These are phyloP conservation scores for Lachnellula suecica DNA, from an alignment of 2,329 filamentous ascomycete species.

Conservation along the genomic window DNA sequence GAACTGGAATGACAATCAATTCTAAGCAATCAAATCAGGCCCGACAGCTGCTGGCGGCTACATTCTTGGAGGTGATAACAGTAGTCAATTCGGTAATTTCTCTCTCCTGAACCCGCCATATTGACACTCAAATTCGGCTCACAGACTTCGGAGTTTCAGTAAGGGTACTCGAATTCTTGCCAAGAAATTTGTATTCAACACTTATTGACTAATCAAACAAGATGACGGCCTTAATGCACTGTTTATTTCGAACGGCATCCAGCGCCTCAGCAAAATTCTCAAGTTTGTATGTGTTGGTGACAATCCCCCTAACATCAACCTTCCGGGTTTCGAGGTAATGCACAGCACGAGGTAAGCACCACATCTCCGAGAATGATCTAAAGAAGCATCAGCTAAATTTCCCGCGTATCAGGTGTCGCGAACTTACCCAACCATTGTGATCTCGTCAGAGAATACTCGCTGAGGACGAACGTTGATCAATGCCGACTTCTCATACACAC, in stretches of 20 bases:
- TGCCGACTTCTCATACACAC: conserved; percentile 17
- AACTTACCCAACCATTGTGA: conserved; percentile 19
- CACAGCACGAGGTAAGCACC: conserved; percentile 17
- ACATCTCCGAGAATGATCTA: conserved; percentile 21
- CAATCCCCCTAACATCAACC: conserved; percentile 16
- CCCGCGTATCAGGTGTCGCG: neutral
- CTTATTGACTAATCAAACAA: conserved; percentile 16
- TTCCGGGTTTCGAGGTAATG: conserved; percentile 19
- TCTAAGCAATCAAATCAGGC: conserved; percentile 4
- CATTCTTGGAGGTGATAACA: no score
- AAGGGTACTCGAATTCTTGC: no score
- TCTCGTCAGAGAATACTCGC: conserved; percentile 15
- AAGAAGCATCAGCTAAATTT: neutral
- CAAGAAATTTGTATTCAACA: no score
- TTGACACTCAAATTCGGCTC: no score
- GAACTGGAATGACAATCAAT: conserved; percentile 10
- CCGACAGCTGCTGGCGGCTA: no score
- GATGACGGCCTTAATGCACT: conserved; percentile 19
- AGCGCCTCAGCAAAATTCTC: conserved; percentile 16
- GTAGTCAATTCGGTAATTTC: no score
- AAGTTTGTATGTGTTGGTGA: conserved; percentile 14
- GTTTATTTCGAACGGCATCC: conserved; percentile 17
- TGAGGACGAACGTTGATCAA: conserved; percentile 15
- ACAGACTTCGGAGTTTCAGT: no score
- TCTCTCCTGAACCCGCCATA: no score